Base-by-base conservation (phyloP, 805 yeast genomes). In the Kuraishia borneana region DNA sequence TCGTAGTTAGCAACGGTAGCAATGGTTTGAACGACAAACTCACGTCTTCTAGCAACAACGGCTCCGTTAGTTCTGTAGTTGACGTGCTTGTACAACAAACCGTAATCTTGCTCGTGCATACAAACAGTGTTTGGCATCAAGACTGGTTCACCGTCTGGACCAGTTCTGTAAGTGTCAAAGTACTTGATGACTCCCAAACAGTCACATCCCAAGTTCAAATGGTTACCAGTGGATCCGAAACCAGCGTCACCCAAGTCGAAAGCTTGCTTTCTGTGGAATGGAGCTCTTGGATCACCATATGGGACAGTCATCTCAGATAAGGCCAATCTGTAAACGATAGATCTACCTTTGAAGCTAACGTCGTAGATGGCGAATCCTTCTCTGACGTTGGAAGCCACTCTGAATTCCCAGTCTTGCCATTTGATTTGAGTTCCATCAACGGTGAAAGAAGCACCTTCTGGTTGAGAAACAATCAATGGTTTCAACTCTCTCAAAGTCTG, bases 291-390 rank as follows among this genome's bases (percentile, higher is more conserved):
- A 54, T 82, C 89, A 54, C 84, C 88, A 51, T 83, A 82, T 22
- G 92, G 92, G 42, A 83, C 94, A 27, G 89, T 81, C 94, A 83
- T 82, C 59, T 82, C 94, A 36, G 82, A 73, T 45, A 81, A 59
- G 2, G 87, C 68, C 31, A 80, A 55, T 61, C 92, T 68, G 68
- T 82, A 81, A 50, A 81, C 70, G 30, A 75, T 60, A 32, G 81
- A 77, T 58, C 92, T 73, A 34, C 88, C 89, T 55, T 80, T 78
- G 64, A 79, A 82, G 50, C 61, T 62, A 34, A 74, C 76, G 44
- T 82, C 83, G 54, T 82, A 81, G 22, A 82, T 44, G 21, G 78
- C 89, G 45, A 79, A 66, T 43, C 94, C 94, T 60, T 82, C 94
- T 64, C 94, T 75, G 34, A 71, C 75, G 47, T 76, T 75, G 33